Conservation (phyloP, 495 filamentous ascomycete species). For the Cercophora scortea region DNA sequence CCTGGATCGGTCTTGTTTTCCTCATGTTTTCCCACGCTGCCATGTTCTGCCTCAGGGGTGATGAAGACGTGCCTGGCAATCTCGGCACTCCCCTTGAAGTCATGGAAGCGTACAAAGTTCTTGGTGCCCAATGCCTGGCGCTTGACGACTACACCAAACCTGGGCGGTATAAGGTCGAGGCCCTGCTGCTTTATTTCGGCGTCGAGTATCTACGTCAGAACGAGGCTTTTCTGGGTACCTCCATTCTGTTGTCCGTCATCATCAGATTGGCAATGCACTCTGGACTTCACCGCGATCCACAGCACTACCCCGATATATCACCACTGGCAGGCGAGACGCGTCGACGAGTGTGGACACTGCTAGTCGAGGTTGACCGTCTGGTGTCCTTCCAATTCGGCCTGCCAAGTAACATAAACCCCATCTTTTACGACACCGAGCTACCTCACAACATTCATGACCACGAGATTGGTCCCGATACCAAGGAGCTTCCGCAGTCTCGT, state of each 20-base stretch:
- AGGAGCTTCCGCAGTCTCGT: constrained; percentile 26
- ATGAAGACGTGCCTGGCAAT: constrained; percentile 16
- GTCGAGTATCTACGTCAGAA: constrained; percentile 25
- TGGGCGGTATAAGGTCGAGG: constrained; percentile 32
- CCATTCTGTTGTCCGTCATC: constrained; percentile 29
- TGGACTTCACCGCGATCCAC: constrained; percentile 33
- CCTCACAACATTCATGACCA: constrained; percentile 31
- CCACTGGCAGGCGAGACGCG: constrained; percentile 29
- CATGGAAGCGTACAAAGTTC: constrained; percentile 17
- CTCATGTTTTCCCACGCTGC: constrained; percentile 19
- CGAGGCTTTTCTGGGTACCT: constrained; percentile 30
- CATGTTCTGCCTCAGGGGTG: constrained; percentile 11
- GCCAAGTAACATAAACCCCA: constrained; percentile 17
- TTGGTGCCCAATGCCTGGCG: constrained; percentile 26
- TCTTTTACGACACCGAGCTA: constrained; percentile 24
- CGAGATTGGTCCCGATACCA: constrained; percentile 25
- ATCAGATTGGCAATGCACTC: constrained; percentile 32
- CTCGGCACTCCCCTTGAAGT: constrained; percentile 13
- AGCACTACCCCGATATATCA: constrained; percentile 26
- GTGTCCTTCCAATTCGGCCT: constrained; percentile 24
- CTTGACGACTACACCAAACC: constrained; percentile 36
- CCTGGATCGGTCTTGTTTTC: constrained; percentile 24
- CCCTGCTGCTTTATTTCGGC: constrained; percentile 27
- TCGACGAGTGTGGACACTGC: constrained; percentile 26
- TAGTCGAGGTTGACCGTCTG: constrained; percentile 20